Evolutionary conservation across 768 basidiomycete species (phyloP).

Genomic region (Leccinum pellstonianum): DNA sequence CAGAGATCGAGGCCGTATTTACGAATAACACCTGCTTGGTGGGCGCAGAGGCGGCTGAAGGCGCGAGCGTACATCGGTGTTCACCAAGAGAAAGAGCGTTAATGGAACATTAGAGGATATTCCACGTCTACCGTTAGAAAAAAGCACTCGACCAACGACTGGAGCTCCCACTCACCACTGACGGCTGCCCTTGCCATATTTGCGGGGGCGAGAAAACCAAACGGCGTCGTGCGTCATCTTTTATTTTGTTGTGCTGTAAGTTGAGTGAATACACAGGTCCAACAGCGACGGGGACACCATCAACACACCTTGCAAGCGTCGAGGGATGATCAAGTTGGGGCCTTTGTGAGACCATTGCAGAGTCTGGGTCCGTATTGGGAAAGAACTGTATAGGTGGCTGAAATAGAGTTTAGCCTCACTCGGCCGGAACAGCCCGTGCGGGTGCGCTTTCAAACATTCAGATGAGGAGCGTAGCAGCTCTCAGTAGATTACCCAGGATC

Average conservation of each 20-base stretch:
- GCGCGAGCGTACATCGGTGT: neutral
- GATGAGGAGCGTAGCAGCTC: too few species aligned
- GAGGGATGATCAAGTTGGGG: constrained; percentile 3
- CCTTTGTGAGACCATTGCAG: neutral
- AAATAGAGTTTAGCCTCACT: constrained; percentile 15
- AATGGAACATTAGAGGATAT: neutral
- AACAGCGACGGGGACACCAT: neutral
- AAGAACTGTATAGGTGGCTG: constrained; percentile 31
- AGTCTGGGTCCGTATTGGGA: constrained; percentile 2
- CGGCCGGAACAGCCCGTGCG: too few species aligned
- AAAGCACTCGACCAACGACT: neutral
- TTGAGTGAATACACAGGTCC: neutral
- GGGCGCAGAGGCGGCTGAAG: constrained; percentile 87
- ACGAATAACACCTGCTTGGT: constrained; percentile 97
- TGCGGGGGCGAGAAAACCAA: constrained; percentile 96
- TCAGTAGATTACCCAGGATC: too few species aligned
- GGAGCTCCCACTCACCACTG: constrained; percentile 66
- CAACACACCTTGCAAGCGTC: constrained; percentile 22
- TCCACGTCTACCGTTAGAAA: neutral
- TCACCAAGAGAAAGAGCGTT: neutral
- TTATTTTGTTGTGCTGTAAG: constrained; percentile 54
- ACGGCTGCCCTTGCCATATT: constrained; percentile 92
- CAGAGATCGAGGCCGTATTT: constrained; percentile 97
- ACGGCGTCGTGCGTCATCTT: constrained; percentile 98
- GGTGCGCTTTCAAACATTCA: too few species aligned